A percentile compares a stretch with the other conserved stretches of the same genome.
Conservation (phyloP, 2,329 filamentous ascomycete species). For the Cryoendolithus antarcticus region DNA sequence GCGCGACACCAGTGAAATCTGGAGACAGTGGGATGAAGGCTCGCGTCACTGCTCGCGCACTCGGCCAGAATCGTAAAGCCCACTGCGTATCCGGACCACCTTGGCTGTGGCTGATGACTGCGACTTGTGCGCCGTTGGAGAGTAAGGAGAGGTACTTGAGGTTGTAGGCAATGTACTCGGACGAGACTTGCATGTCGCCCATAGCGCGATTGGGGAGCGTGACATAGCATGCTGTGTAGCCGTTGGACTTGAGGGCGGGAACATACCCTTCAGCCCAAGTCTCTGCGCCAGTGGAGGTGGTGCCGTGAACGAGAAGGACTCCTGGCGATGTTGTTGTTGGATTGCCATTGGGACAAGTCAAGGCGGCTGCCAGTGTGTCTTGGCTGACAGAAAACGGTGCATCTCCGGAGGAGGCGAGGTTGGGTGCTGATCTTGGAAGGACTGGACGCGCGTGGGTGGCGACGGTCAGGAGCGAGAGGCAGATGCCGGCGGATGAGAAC, state of each 20-base stretch:
- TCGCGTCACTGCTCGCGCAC: conserved; percentile 13
- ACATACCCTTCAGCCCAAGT: conserved; percentile 19
- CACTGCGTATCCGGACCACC: conserved; percentile 20
- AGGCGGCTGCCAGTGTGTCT: conserved; percentile 12
- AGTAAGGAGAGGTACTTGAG: conserved; percentile 18
- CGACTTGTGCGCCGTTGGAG: conserved; percentile 14
- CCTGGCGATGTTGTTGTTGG: conserved; percentile 14
- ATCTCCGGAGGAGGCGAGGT: conserved; percentile 16
- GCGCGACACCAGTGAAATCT: conserved; percentile 18
- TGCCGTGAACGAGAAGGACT: conserved; percentile 21
- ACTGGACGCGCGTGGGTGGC: conserved; percentile 1
- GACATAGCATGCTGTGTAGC: conserved; percentile 22
- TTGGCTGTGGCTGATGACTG: conserved; percentile 19
- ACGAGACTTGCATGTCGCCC: conserved; percentile 22
- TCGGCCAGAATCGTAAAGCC: conserved; percentile 21
- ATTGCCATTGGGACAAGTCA: conserved; percentile 20
- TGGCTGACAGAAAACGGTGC: conserved; percentile 17
- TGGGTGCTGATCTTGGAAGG: conserved; percentile 5
- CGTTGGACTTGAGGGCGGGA: conserved; percentile 15
- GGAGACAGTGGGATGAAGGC: conserved; percentile 18
- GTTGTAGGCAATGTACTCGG: conserved; percentile 21
- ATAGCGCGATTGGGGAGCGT: conserved; percentile 17
- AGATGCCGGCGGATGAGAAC: no score
- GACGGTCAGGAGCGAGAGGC: no score
- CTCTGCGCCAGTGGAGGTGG: conserved; percentile 16